Evolutionary conservation across 2,329 filamentous ascomycete genomes (phyloP), one percentile per base, ranked within the genome.

Genomic region (Tolypocladium guangdongense): DNA sequence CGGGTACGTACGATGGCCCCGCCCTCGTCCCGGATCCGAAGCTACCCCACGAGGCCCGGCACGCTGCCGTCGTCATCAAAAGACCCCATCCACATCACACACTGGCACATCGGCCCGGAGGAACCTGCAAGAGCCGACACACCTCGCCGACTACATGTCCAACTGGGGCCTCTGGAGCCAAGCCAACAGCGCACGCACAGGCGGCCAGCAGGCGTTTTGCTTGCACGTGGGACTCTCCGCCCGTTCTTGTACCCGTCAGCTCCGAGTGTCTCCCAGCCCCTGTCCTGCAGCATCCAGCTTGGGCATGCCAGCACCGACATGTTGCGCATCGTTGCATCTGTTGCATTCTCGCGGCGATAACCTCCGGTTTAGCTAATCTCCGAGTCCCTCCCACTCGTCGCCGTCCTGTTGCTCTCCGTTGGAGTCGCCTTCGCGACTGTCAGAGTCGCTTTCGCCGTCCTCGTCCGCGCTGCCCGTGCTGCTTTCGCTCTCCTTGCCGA

Each of bases 401-500:
- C 56, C 58, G 51, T 59, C 27, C 16, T n/a, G n/a, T 11, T 32
- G 24, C 7, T 2, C 43, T 46, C 32, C 24, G 43, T 16, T n/a
- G 2, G 43, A 30, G 24, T 46, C 58, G 20, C 57, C 56, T 32
- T 56, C 56, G 43, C 61, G 56, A 8, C 45, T 55, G 24, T 54
- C 57, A 6, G 55, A 52, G 32, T 51, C 52, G 3, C 52, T 49
- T 18, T 54, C 56, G 20, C 43, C 51, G 2, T 58, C 55, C 3
- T 57, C 57, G 2, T 58, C 56, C 36, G 63, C 59, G 4, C 37
- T 62, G 57, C 48, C 61, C 56, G 18, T 60, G 52, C 7, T 58
- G 61, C 5, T 72, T 64, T 0, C 62, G 59, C 0, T 61, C 62
- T 18, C 7, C 35, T 32, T 14, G 6, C 16, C 18, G 10, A 18